A percentile compares a stretch with the other conserved stretches of the same genome.
These are phyloP conservation scores for Aristolochia californica DNA, from an alignment of 164 flowering plant genomes.

Conservation along the genomic window DNA sequence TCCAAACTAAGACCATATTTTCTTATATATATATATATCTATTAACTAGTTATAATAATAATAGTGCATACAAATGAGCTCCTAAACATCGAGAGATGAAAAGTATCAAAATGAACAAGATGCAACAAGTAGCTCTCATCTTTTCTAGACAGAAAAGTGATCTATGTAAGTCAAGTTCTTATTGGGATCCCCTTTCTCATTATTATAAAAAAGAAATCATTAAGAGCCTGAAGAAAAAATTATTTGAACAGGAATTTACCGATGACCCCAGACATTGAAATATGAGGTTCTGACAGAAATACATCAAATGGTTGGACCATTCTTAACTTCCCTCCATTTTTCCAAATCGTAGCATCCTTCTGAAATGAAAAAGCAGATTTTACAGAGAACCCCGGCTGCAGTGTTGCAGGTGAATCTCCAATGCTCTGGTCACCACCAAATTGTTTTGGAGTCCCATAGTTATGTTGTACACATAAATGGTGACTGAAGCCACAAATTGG, in stretches of 20 bases:
- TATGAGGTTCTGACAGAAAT: conserved; percentile 65
- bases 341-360: conserved; percentile 63
- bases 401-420: conserved; percentile 37
- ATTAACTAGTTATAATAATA: too few relatives aligned
- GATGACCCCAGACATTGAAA: conserved; percentile 54
- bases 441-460: conserved; percentile 37
- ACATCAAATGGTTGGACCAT: conserved; percentile 74
- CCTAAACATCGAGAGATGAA: too few relatives aligned
- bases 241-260: conserved; percentile 31
- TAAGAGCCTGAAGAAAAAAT: too few relatives aligned
- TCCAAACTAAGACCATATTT: too few relatives aligned
- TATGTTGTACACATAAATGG: conserved; percentile 50
- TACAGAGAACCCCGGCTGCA: conserved; percentile 51
- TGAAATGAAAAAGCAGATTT: conserved; percentile 53
- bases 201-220: too few relatives aligned
- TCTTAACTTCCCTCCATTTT: conserved; percentile 51
- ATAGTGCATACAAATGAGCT: too few relatives aligned
- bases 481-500: conserved; percentile 60
- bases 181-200: too few relatives aligned
- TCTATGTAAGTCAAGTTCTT: neutral
- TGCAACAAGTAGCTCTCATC: neutral
- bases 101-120: too few relatives aligned
- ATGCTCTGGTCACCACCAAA: conserved; percentile 23
- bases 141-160: neutral
- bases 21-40: too few relatives aligned